A percentile compares a stretch with the other conserved stretches of the same genome.
Conservation (phyloP, 352 stramenopile species). For the Elongisporangium undulatum region DNA sequence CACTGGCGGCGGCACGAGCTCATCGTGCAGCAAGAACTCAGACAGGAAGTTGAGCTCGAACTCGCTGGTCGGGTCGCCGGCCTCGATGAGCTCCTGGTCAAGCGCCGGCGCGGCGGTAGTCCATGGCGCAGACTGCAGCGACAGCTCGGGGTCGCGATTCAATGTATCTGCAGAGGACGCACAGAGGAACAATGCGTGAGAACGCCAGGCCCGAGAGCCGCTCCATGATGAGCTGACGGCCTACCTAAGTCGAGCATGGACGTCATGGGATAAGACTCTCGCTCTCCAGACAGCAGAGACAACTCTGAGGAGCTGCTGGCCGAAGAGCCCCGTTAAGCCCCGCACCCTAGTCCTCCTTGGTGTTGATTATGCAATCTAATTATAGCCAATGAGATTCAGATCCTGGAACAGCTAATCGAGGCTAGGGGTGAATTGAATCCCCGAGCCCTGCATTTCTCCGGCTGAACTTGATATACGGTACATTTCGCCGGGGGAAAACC, state of each 20-base stretch:
- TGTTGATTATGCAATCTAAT: background rate
- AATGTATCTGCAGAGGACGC: background rate
- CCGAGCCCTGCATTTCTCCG: background rate
- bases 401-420: background rate
- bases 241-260: background rate
- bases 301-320: background rate
- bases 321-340: background rate
- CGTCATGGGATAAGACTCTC: background rate
- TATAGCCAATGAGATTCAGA: background rate
- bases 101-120: too few species aligned
- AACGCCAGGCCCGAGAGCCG: background rate
- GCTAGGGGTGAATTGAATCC: background rate
- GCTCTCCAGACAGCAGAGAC: background rate
- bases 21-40: constrained; percentile 34
- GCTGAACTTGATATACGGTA: background rate
- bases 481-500: background rate
- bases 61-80: constrained; percentile 5
- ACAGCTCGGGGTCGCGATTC: background rate
- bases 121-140: background rate
- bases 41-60: constrained; percentile 35
- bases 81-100: background rate
- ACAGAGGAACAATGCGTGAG: background rate
- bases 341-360: background rate
- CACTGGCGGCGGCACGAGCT: constrained; percentile 16
- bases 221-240: background rate